Evolutionary conservation across 805 yeast species (phyloP).

Genomic region (Candida parachauliodes): DNA sequence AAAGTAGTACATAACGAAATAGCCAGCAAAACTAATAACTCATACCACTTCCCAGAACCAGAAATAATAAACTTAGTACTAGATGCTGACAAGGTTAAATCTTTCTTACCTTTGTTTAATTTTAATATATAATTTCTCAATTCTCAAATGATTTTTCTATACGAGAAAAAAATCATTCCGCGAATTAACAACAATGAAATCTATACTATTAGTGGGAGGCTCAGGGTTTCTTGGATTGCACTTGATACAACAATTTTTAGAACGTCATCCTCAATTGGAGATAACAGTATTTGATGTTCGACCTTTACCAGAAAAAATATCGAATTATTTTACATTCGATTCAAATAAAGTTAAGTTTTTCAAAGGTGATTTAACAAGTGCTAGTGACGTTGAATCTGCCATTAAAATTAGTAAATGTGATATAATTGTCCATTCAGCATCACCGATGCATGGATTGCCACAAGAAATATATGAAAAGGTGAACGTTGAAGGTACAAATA

Average conservation of each 20-base stretch:
- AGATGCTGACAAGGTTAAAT: conserved; percentile 23
- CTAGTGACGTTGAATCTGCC: conserved; percentile 62
- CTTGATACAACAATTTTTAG: conserved; percentile 78
- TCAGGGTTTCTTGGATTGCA: conserved; percentile 94
- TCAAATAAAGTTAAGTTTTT: conserved; percentile 54
- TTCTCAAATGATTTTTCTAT: too few species aligned
- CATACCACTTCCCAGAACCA: conserved; percentile 23
- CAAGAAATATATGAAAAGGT: conserved; percentile 83
- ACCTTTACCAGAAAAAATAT: conserved; percentile 70
- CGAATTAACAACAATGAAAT: conserved; percentile 21
- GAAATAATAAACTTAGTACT: conserved; percentile 16
- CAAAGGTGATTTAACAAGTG: conserved; percentile 81
- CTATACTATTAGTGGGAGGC: conserved; percentile 90
- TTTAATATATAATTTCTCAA: conserved; percentile 17
- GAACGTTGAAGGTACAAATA: conserved; percentile 84
- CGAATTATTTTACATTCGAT: conserved; percentile 74
- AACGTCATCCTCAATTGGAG: conserved; percentile 58
- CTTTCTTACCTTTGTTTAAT: conserved; percentile 23
- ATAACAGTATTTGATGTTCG: conserved; percentile 90
- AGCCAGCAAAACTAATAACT: conserved; percentile 2
- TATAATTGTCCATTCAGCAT: conserved; percentile 91
- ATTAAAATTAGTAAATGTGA: conserved; percentile 56
- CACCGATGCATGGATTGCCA: conserved; percentile 90
- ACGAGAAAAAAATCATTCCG: conserved; percentile 3
- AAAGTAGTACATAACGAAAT: too few species aligned